phyloP scores from a whole-genome alignment of 345 rosid species.

The Noccaea caerulescens region DNA sequence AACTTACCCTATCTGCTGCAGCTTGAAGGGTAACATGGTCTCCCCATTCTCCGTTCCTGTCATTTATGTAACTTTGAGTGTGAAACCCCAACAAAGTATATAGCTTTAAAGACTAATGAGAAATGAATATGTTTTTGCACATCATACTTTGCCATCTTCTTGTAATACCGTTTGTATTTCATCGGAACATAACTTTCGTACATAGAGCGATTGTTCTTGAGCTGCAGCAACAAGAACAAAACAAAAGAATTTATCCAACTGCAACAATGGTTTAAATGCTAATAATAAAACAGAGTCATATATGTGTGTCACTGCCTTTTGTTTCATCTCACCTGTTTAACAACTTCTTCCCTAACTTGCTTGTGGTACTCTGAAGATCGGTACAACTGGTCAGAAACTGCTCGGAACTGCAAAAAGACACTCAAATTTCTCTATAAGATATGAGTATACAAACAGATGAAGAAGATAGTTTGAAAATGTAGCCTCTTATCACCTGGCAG shows the following conservation, averaged over 20 bases:
- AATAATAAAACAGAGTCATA: neutral
- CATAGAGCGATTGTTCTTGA: constrained; percentile 64
- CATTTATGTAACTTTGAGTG: constrained; percentile 25
- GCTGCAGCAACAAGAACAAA: constrained; percentile 56
- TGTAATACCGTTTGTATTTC: constrained; percentile 87
- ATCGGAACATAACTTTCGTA: constrained; percentile 93
- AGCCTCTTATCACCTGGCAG: constrained; percentile 72
- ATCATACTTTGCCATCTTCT: constrained; percentile 87
- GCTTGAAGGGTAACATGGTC: constrained; percentile 96
- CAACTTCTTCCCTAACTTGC: constrained; percentile 80
- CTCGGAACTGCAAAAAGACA: constrained; percentile 73
- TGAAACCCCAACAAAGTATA: constrained; percentile 15
- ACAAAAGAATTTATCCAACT: constrained; percentile 8
- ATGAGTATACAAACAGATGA: constrained; percentile 9
- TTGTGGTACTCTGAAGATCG: constrained; percentile 89
- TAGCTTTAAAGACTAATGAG: constrained; percentile 6
- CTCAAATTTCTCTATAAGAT: constrained; percentile 10
- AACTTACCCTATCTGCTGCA: constrained; percentile 85
- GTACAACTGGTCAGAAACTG: constrained; percentile 89
- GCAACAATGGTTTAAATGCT: constrained; percentile 20
- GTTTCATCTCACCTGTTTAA: constrained; percentile 70
- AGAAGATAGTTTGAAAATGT: constrained; percentile 7
- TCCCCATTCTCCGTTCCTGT: constrained; percentile 93
- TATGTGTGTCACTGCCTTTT: neutral
- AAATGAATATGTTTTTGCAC: constrained; percentile 27